Conservation (phyloP, 176 grass and related monocot species). For the Avena atlantica region DNA sequence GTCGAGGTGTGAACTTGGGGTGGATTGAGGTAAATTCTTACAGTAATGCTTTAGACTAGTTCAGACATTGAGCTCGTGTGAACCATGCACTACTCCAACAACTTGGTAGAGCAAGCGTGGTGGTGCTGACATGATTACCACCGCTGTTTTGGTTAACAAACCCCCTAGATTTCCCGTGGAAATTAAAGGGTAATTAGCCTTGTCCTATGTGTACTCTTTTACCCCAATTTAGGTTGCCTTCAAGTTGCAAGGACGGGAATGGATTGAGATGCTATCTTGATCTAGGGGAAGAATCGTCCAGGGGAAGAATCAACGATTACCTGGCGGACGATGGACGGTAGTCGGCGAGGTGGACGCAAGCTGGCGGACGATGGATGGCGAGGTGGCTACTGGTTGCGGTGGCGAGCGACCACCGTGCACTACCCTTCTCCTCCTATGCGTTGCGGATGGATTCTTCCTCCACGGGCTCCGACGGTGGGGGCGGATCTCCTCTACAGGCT, state of each 20-base stretch:
- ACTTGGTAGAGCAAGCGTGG: constrained; percentile 25
- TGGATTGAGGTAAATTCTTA: background rate
- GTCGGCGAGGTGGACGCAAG: too few relatives aligned
- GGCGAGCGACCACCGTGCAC: too few relatives aligned
- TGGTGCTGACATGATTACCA: constrained; percentile 47
- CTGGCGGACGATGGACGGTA: too few relatives aligned
- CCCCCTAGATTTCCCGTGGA: constrained; percentile 2
- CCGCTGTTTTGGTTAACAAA: constrained; percentile 39
- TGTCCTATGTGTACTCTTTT: constrained; percentile 6
- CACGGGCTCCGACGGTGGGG: too few relatives aligned
- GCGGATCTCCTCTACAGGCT: too few relatives aligned
- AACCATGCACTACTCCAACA: background rate
- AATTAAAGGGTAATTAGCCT: constrained; percentile 20
- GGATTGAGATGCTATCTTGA: constrained; percentile 40
- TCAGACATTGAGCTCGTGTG: background rate
- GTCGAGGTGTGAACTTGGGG: background rate
- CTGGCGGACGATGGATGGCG: too few relatives aligned
- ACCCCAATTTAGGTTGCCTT: background rate
- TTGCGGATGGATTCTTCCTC: too few relatives aligned
- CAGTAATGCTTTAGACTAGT: background rate
- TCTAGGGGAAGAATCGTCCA: too few relatives aligned
- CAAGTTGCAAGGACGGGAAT: background rate
- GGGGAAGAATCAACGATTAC: too few relatives aligned
- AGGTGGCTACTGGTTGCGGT: too few relatives aligned
- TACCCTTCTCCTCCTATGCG: too few relatives aligned